Percentiles rank a stretch among this genome's conserved stretches.
Evolutionary conservation across 2,329 filamentous ascomycete species (phyloP).

Genomic region (Arthrobotrys sphaeroides): DNA sequence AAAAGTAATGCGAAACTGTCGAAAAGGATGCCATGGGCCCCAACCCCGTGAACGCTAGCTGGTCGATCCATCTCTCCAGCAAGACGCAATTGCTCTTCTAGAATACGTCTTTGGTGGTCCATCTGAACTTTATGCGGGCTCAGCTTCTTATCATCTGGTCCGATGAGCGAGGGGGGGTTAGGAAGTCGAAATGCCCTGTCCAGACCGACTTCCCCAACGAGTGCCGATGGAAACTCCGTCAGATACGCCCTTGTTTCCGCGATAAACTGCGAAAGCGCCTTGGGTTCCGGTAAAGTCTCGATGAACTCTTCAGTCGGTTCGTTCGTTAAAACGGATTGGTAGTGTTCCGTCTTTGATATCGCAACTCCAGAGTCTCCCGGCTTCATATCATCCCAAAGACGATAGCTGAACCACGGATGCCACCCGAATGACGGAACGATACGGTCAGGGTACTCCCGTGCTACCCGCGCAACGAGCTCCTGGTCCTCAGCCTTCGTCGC

Average conservation of each 20-base stretch:
- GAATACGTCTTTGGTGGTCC: conserved; percentile 73
- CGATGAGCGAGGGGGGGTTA: conserved; percentile 59
- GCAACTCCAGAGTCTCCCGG: not conserved
- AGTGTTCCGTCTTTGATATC: conserved; percentile 65
- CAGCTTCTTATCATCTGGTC: conserved; percentile 74
- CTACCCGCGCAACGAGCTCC: conserved; percentile 72
- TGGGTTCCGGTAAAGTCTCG: conserved; percentile 69
- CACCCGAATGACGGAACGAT: conserved; percentile 81
- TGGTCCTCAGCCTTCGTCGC: conserved; percentile 80
- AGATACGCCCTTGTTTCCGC: conserved; percentile 68
- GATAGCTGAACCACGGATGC: conserved; percentile 87
- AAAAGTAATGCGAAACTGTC: conserved; percentile 73
- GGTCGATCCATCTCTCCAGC: conserved; percentile 74
- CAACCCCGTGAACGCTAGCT: conserved; percentile 77
- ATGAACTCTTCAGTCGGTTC: conserved; percentile 63
- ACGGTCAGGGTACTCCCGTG: conserved; percentile 67
- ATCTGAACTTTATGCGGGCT: conserved; percentile 74
- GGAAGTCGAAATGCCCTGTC: conserved; percentile 82
- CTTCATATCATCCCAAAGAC: conserved; percentile 72
- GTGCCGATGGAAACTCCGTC: conserved; percentile 69
- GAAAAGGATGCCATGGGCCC: conserved; percentile 76
- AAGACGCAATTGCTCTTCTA: conserved; percentile 74
- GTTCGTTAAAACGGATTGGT: conserved; percentile 72
- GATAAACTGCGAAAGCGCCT: conserved; percentile 70
- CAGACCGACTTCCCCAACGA: conserved; percentile 80